Evolutionary conservation across 2,329 filamentous ascomycete genomes (phyloP).

Genomic region (Anthostomella pinea): DNA sequence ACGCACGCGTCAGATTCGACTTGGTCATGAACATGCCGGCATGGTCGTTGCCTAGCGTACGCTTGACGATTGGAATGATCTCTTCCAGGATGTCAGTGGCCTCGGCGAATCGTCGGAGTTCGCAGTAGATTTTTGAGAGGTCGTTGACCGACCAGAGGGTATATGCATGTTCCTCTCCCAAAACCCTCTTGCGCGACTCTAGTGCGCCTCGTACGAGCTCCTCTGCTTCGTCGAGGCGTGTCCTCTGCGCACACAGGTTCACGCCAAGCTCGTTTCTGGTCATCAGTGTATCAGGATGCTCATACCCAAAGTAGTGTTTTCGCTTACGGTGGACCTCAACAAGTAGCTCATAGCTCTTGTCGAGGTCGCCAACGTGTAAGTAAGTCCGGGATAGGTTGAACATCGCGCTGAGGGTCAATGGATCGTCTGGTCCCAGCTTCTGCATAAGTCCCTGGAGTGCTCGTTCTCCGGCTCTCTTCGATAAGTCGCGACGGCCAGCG

Average conservation of each 20-base stretch:
- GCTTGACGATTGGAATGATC: constrained; percentile 18
- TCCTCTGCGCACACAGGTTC: constrained; percentile 8
- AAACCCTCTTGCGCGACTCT: constrained; percentile 28
- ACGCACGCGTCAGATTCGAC: constrained; percentile 9
- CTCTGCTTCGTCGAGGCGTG: constrained; percentile 4
- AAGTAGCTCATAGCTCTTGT: constrained; percentile 18
- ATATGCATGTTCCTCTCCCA: constrained; percentile 35
- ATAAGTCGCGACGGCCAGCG: constrained; percentile 11
- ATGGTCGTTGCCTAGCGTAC: constrained; percentile 10
- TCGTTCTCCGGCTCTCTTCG: constrained; percentile 10
- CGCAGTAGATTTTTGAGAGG: constrained; percentile 29
- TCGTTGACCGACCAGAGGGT: constrained; percentile 33
- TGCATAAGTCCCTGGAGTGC: constrained; percentile 10
- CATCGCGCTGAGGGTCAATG: constrained; percentile 29
- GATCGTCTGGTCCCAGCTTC: constrained; percentile 21
- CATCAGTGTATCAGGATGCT: constrained; percentile 27
- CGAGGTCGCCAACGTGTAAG: constrained; percentile 18
- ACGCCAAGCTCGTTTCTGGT: constrained; percentile 16
- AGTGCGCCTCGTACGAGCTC: constrained; percentile 22
- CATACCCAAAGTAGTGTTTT: constrained; percentile 18
- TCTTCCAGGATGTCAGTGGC: constrained; percentile 16
- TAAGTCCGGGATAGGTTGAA: constrained; percentile 28
- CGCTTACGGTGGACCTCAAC: constrained; percentile 13
- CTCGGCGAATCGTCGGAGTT: constrained; percentile 22
- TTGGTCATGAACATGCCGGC: constrained; percentile 14